Conservation (phyloP, 805 yeast genomes). For the Yamadazyma takamatsuzukensis region DNA sequence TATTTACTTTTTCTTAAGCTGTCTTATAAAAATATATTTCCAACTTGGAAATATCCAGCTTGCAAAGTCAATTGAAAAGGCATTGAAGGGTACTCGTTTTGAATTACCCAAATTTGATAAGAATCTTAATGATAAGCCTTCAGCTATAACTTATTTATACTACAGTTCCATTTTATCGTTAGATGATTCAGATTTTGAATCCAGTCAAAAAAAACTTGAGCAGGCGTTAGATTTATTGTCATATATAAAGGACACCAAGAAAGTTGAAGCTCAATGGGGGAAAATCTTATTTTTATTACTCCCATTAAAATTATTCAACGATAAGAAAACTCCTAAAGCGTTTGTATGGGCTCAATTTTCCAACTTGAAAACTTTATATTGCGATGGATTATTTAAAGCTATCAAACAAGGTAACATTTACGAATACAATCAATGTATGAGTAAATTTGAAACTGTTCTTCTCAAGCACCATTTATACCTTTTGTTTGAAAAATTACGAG, state of each 20-base stretch:
- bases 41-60: constrained; percentile 63
- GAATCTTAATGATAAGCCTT: constrained; percentile 29
- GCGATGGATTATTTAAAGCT: constrained; percentile 44
- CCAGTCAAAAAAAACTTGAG: constrained; percentile 49
- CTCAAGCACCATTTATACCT: constrained; percentile 60
- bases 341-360: constrained; percentile 41
- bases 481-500: constrained; percentile 50
- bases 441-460: constrained; percentile 45
- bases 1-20: constrained; percentile 67
- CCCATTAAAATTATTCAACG: constrained; percentile 57
- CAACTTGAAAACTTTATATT: constrained; percentile 37
- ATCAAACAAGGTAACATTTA: constrained; percentile 53
- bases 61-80: constrained; percentile 72
- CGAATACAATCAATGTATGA: constrained; percentile 45
- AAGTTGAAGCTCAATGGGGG: constrained; percentile 31
- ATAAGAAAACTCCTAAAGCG: constrained; percentile 45
- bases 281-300: constrained; percentile 56
- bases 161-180: constrained; percentile 65
- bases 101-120: constrained; percentile 53
- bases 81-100: constrained; percentile 49
- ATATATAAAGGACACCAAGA: constrained; percentile 15
- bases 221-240: constrained; percentile 42
- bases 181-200: constrained; percentile 56
- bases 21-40: constrained; percentile 68
- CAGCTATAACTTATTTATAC: constrained; percentile 61